Conservation (phyloP, 2,329 filamentous ascomycete genomes). For the Botrytis cinerea region DNA sequence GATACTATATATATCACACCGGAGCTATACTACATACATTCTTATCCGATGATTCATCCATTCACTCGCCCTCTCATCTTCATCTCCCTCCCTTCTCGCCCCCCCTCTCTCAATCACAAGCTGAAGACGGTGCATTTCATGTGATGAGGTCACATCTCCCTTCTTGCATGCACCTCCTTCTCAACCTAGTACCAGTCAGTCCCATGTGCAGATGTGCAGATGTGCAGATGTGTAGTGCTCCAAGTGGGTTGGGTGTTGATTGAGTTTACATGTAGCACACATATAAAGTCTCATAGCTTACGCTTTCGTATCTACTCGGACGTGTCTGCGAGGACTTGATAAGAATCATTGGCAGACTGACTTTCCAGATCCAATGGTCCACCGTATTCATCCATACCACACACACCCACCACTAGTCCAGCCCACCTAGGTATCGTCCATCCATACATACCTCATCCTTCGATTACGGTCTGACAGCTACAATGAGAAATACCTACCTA, state of each 20-base stretch:
- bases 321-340: neutral
- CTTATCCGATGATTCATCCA: neutral
- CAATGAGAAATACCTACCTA: neutral
- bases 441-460: neutral
- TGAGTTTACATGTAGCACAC: neutral
- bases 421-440: neutral
- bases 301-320: neutral
- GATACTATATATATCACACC: neutral
- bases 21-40: neutral
- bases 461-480: neutral
- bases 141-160: conserved; percentile 3
- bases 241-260: neutral
- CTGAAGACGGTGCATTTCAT: neutral
- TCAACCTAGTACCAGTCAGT: neutral
- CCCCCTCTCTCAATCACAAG: neutral
- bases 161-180: neutral
- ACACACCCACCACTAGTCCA: neutral
- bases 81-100: neutral
- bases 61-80: neutral
- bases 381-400: neutral
- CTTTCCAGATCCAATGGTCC: neutral
- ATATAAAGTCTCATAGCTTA: neutral
- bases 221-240: neutral
- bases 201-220: neutral
- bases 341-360: neutral